A percentile compares a stretch with the other conserved stretches of the same genome.
Conservation (phyloP, 106 monocot genomes). For the Acorus gramineus region DNA sequence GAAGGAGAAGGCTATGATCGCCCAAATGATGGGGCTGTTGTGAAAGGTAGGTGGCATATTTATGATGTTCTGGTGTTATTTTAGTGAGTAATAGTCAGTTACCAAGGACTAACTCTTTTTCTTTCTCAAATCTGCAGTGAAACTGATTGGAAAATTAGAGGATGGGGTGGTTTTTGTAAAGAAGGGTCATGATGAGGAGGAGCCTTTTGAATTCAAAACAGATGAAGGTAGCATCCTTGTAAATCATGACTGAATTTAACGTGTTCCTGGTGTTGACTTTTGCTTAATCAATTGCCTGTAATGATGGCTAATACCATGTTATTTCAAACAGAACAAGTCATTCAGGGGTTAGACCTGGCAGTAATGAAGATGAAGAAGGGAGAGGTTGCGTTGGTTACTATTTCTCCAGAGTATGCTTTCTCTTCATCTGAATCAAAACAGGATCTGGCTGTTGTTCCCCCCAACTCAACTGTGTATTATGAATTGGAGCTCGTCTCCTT, state of each 20-base stretch:
- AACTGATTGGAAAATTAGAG: slow-evolving; percentile 64
- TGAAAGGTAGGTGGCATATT: slow-evolving; percentile 24
- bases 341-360: slow-evolving; percentile 65
- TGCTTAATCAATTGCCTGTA: too few species aligned
- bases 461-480: slow-evolving; percentile 59
- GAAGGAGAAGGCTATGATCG: slow-evolving; percentile 69
- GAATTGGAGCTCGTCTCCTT: slow-evolving; percentile 85
- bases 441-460: slow-evolving; percentile 68
- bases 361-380: slow-evolving; percentile 93
- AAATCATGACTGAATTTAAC: too few species aligned
- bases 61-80: background rate
- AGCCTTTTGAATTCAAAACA: slow-evolving; percentile 71
- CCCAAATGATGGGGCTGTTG: slow-evolving; percentile 74
- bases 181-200: slow-evolving; percentile 78
- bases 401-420: slow-evolving; percentile 73
- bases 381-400: slow-evolving; percentile 74
- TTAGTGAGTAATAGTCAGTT: too few species aligned
- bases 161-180: slow-evolving; percentile 71
- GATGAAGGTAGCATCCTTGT: slow-evolving; percentile 50
- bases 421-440: slow-evolving; percentile 52
- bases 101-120: background rate
- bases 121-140: slow-evolving; percentile 31
- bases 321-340: slow-evolving; percentile 60
- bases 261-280: too few species aligned
- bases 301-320: background rate